phyloP scores from a whole-genome alignment of 2,329 filamentous ascomycete species.

The Nothophoma quercina region DNA sequence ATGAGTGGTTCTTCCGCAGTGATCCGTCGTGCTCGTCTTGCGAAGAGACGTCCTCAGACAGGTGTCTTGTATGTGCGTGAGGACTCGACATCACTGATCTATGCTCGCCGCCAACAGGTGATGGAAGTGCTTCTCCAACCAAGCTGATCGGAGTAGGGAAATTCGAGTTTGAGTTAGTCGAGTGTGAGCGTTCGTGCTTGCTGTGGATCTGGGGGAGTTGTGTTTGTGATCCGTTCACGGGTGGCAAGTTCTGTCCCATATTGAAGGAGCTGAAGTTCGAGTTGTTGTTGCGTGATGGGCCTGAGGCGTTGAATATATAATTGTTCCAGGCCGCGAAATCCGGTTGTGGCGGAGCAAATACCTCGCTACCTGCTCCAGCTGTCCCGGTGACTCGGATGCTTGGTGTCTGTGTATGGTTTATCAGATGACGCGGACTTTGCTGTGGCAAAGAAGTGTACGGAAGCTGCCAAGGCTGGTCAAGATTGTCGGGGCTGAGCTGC shows the following conservation, averaged over 20 bases:
- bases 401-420: slow-evolving; percentile 32
- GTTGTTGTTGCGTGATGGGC: slow-evolving; percentile 35
- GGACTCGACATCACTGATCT: slow-evolving; percentile 33
- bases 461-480: slow-evolving; percentile 40
- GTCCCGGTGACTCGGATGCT: slow-evolving; percentile 43
- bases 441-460: slow-evolving; percentile 40
- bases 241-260: slow-evolving; percentile 37
- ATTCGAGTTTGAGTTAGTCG: slow-evolving; percentile 38
- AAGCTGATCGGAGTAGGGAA: slow-evolving; percentile 49
- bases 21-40: slow-evolving; percentile 39
- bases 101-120: slow-evolving; percentile 35
- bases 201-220: slow-evolving; percentile 26
- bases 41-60: slow-evolving; percentile 40
- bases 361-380: slow-evolving; percentile 28
- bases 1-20: slow-evolving; percentile 47
- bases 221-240: slow-evolving; percentile 29
- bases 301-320: slow-evolving; percentile 47
- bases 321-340: slow-evolving; percentile 32
- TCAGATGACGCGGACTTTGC: slow-evolving; percentile 45
- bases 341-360: slow-evolving; percentile 44
- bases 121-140: slow-evolving; percentile 35
- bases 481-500: slow-evolving; percentile 35
- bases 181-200: slow-evolving; percentile 44
- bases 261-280: slow-evolving; percentile 27
- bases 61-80: slow-evolving; percentile 26